Base-by-base conservation (phyloP, 2,329 filamentous ascomycete species). In the Xylaria polymorpha region DNA sequence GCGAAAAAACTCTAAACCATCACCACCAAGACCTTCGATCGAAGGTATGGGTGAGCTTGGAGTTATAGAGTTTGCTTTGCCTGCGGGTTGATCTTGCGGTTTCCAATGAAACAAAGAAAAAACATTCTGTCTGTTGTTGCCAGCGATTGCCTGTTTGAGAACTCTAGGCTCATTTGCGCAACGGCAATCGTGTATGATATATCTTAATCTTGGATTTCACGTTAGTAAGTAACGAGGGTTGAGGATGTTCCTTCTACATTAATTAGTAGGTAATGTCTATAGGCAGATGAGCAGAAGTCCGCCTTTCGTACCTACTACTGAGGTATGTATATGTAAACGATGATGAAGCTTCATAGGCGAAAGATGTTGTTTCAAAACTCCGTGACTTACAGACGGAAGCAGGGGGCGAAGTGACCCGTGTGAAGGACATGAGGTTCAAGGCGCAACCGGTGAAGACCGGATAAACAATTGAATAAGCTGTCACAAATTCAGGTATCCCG, bases 61-160 rank as follows among this genome's bases (percentile, higher is more conserved):
- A 32, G 6, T 43, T 58, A 58, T 58, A 58, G 43, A 9, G 20
- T 20, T 43, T 29, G 14, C 14, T 43, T 43, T 29, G 10, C 55
- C 37, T 58, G 7, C 25, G 2, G 7, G 8, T 4, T 15, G 2
- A 25, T 25, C 6, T 41, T 41, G 20, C 15, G 12, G 10, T 41
- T 6, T 57, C 35, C 20, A 41, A 14, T 2, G 18, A 41, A 41
- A 57, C 35, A 57, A 41, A 37, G 35, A 57, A 57, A 57, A 57
- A 25, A n/a, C 25, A 41, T 22, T 3, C 3, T 2, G n/a, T 57
- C 4, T 57, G 12, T 55, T 35, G 29, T 41, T 41, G 20, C 18
- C 32, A 20, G 3, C 20, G 9, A 5, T 20, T 37, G 32, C 10
- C 20, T 57, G 35, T 57, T 18, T 57, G 32, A 4, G 35, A 56